phyloP scores from a whole-genome alignment of 352 stramenopile species.

The Phytophthora lateralis region DNA sequence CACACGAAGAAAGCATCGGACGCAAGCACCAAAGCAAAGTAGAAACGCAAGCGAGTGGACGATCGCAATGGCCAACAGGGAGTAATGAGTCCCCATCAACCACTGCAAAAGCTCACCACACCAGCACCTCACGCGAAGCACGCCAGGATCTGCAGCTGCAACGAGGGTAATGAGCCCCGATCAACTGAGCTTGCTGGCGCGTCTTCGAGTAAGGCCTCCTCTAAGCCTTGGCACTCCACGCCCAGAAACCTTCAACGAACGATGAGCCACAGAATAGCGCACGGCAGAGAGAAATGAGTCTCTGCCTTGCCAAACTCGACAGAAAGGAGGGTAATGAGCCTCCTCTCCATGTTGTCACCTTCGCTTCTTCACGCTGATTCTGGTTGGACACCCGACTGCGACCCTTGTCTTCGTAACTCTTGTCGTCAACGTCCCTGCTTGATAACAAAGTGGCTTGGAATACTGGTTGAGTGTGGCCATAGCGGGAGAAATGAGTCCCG shows the following conservation, averaged over 20 bases:
- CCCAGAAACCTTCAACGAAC: slow-evolving; percentile 12
- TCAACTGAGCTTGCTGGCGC: slow-evolving; percentile 23
- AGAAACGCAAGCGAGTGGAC: slow-evolving; percentile 14
- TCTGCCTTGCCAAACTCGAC: slow-evolving; percentile 7
- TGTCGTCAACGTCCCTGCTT: neutral
- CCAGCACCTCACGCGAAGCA: slow-evolving; percentile 21
- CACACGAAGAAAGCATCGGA: slow-evolving; percentile 2
- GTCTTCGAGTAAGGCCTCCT: slow-evolving; percentile 13
- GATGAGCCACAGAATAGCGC: slow-evolving; percentile 1
- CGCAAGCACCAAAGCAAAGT: slow-evolving; percentile 12
- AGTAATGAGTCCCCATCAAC: slow-evolving; percentile 40
- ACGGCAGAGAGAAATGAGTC: slow-evolving; percentile 39
- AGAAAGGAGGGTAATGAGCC: slow-evolving; percentile 33
- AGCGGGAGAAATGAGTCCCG: slow-evolving; percentile 26
- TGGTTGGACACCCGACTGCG: neutral
- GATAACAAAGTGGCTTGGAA: neutral
- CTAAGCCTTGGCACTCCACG: slow-evolving; percentile 12
- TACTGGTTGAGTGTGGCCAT: neutral
- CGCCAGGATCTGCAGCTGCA: slow-evolving; percentile 25
- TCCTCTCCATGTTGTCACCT: slow-evolving; percentile 3
- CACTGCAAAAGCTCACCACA: slow-evolving; percentile 8
- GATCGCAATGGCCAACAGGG: slow-evolving; percentile 16
- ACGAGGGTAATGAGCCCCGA: slow-evolving; percentile 45
- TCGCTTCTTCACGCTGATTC: neutral
- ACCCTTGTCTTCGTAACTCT: neutral